Conservation (phyloP, 345 rosid genomes). For the Capsella bursapastoris region DNA sequence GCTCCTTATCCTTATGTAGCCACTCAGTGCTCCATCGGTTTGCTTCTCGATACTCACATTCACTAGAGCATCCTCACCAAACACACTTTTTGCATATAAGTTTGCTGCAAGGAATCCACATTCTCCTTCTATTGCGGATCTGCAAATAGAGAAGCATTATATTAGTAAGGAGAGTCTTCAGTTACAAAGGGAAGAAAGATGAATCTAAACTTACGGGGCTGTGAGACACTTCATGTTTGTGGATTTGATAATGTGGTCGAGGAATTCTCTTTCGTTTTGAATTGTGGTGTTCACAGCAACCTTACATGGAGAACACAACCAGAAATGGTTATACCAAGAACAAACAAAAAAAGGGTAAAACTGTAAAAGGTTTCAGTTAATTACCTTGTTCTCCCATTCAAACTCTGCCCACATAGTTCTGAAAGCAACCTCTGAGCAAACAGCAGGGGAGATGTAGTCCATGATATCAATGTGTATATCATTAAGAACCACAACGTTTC, state of each 20-base stretch:
- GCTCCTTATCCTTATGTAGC: slow-evolving; percentile 89
- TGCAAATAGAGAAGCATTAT: slow-evolving; percentile 33
- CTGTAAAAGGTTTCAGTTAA: not conserved
- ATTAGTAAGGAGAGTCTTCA: not conserved
- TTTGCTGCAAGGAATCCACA: slow-evolving; percentile 91
- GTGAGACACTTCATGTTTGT: slow-evolving; percentile 52
- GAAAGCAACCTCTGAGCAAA: slow-evolving; percentile 86
- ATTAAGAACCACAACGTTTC: slow-evolving; percentile 90
- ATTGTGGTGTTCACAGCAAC: slow-evolving; percentile 51
- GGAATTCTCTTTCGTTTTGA: slow-evolving; percentile 48
- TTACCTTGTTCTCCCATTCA: slow-evolving; percentile 99
- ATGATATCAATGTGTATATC: slow-evolving; percentile 98
- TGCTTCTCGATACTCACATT: slow-evolving; percentile 84
- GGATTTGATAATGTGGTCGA: slow-evolving; percentile 47
- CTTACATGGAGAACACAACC: slow-evolving; percentile 28
- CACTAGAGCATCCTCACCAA: slow-evolving; percentile 87
- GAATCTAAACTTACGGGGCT: slow-evolving; percentile 40
- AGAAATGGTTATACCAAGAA: not conserved
- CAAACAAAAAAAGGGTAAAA: not conserved
- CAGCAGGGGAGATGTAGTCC: slow-evolving; percentile 98
- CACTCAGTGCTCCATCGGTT: slow-evolving; percentile 69
- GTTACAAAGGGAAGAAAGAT: not conserved
- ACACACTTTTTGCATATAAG: slow-evolving; percentile 87
- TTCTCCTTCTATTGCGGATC: slow-evolving; percentile 81
- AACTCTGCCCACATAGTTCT: slow-evolving; percentile 99